Percentiles rank a stretch among this genome's conserved stretches.
phyloP scores from a whole-genome alignment of 192 early-diverging fungal genomes.

The Rhizoclosmatium sp. region DNA sequence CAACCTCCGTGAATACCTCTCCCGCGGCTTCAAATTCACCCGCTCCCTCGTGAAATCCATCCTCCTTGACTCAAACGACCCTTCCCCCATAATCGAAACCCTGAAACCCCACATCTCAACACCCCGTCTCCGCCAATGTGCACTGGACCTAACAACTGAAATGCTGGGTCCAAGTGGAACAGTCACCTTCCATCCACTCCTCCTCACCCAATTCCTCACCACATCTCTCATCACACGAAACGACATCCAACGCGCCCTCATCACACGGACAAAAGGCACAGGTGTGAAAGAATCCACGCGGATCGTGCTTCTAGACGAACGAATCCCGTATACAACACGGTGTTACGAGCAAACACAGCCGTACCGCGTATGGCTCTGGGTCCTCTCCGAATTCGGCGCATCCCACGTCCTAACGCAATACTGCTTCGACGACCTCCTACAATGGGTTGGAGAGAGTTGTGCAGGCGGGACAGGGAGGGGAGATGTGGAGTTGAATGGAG shows the following conservation, averaged over 20 bases:
- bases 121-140: neutral
- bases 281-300: neutral
- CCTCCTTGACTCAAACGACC: slow-evolving; percentile 2
- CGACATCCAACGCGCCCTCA: slow-evolving; percentile 17
- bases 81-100: neutral
- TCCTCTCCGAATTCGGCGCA: slow-evolving; percentile 16
- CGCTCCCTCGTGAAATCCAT: slow-evolving; percentile 5
- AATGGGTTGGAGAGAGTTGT: slow-evolving; percentile 32
- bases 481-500: neutral
- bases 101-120: neutral
- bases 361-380: slow-evolving; percentile 27
- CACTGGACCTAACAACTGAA: slow-evolving; percentile 12
- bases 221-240: neutral
- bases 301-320: neutral
- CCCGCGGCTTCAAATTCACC: slow-evolving; percentile 25
- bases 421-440: slow-evolving; percentile 39
- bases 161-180: slow-evolving; percentile 28
- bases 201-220: slow-evolving; percentile 10
- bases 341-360: slow-evolving; percentile 37
- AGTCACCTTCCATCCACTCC: neutral
- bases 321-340: slow-evolving; percentile 31
- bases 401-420: slow-evolving; percentile 20
- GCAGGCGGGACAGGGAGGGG: neutral
- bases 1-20: slow-evolving; percentile 2
- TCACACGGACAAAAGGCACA: neutral